Evolutionary conservation across 768 basidiomycete genomes (phyloP).

Genomic region (Suillus subaureus): DNA sequence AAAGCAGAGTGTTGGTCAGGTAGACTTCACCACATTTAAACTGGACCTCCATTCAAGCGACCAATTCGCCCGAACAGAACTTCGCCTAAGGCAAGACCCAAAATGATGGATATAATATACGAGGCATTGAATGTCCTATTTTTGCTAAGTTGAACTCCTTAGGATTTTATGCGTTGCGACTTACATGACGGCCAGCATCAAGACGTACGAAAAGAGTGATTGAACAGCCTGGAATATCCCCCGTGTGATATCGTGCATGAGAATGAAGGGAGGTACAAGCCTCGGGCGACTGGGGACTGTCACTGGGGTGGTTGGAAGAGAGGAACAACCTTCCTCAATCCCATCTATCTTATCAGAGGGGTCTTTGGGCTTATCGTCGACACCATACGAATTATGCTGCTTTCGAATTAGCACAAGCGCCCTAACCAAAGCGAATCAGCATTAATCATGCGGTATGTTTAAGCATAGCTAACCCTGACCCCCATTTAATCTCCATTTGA

Average conservation of each 20-base stretch:
- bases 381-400: neutral
- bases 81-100: slow-evolving; percentile 78
- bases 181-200: slow-evolving; percentile 87
- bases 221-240: slow-evolving; percentile 68
- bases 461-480: slow-evolving; percentile 45
- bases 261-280: slow-evolving; percentile 61
- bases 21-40: neutral
- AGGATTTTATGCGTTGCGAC: slow-evolving; percentile 23
- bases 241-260: slow-evolving; percentile 68
- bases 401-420: slow-evolving; percentile 8
- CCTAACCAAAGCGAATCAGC: slow-evolving; percentile 14
- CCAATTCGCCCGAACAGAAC: slow-evolving; percentile 64
- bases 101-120: slow-evolving; percentile 71
- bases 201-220: slow-evolving; percentile 59
- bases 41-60: slow-evolving; percentile 11
- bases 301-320: neutral
- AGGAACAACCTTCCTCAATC: slow-evolving; percentile 13
- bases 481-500: slow-evolving; percentile 60
- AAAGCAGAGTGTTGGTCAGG: too few relatives aligned
- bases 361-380: neutral
- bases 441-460: neutral
- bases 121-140: slow-evolving; percentile 82
- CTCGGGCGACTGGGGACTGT: slow-evolving; percentile 34
- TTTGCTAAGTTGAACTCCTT: slow-evolving; percentile 14
- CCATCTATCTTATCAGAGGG: slow-evolving; percentile 8